Percentiles rank a stretch among this genome's conserved stretches.
These are phyloP conservation scores for Ceratobasidium sp. DNA, from an alignment of 1,284 basidiomycete genomes.

Conservation along the genomic window DNA sequence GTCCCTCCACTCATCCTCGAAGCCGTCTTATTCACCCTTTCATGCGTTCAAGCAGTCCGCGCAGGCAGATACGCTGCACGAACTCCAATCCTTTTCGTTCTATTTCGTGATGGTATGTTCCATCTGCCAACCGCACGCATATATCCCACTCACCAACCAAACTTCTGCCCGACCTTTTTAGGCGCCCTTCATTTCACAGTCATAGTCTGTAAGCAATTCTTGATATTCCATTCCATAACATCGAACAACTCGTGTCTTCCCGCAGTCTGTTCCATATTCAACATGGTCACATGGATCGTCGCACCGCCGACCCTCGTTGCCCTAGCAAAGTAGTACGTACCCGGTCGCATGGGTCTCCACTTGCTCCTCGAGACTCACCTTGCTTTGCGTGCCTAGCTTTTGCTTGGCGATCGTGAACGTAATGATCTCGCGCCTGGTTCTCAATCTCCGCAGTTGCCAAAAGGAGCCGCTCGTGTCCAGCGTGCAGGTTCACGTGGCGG, in stretches of 20 bases:
- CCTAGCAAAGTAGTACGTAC: constrained; percentile 45
- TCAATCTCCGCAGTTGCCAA: constrained; percentile 41
- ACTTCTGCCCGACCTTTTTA: constrained; percentile 10
- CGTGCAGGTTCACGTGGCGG: constrained; percentile 5
- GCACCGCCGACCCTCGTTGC: constrained; percentile 44
- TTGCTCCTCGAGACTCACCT: neutral
- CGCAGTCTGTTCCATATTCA: constrained; percentile 43
- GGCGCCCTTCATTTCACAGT: constrained; percentile 44
- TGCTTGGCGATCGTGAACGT: constrained; percentile 43
- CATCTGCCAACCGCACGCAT: neutral
- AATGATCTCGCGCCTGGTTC: constrained; percentile 44
- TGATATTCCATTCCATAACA: neutral
- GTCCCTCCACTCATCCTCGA: constrained; percentile 43
- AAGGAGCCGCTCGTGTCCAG: neutral
- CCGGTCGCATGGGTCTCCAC: neutral
- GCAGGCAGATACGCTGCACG: constrained; percentile 10
- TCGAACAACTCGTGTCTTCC: neutral
- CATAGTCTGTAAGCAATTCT: constrained; percentile 29
- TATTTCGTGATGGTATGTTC: constrained; percentile 46
- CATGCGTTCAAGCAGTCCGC: constrained; percentile 36
- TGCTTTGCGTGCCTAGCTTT: constrained; percentile 29
- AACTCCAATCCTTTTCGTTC: constrained; percentile 29
- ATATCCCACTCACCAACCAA: neutral
- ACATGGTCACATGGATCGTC: constrained; percentile 44
- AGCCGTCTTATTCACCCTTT: constrained; percentile 38